Evolutionary conservation across 169 alveolate genomes (phyloP), one percentile per base, ranked within the genome.

Genomic region (Plasmodium fragile): DNA sequence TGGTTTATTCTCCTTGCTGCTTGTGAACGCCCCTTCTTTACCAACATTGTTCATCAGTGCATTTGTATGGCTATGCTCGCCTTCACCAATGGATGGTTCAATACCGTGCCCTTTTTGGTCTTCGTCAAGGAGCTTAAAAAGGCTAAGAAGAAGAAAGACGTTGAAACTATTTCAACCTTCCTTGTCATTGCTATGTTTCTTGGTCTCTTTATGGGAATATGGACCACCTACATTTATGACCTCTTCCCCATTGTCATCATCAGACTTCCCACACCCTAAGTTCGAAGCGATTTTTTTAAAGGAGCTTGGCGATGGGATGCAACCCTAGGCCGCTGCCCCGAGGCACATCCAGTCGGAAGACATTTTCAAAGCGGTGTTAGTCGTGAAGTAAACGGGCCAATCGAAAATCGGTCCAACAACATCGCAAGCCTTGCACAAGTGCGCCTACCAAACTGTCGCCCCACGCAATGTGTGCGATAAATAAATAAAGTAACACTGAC

Each of bases 41-140:
- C 52, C 25, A 77, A 59, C 34, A 79, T 78, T n/a, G 82, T 78
- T 28, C 90, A 89, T 25, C 94, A 79, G 22, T 89, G 94, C 28
- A 18, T 89, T 7, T 89, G 91, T 36, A 89, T 89, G 82, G 87
- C 94, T 45, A 2, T 80, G 25, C 69, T 89, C 41, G 94, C 91
- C 25, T 89, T 43, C 52, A 89, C 94, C 41, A 89, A 89, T 79
- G 94, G 94, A 8, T 89, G 94, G 94, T 89, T 89, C 75, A 80
- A 77, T 25, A 89, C 94, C 0, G 83, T 89, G 3, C 94, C 94
- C 65, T 89, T 79, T 80, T 34, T 89, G 28, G 90, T 89, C 25
- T 89, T 89, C 49, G 90, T 80, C 39, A 28, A 89, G 10, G 94
- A 89, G 36, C 73, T 89, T 36, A 89, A 80, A 79, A 55, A 53